Base-by-base conservation (phyloP, 2,329 filamentous ascomycete genomes). In the Keithomyces neogunnii region DNA sequence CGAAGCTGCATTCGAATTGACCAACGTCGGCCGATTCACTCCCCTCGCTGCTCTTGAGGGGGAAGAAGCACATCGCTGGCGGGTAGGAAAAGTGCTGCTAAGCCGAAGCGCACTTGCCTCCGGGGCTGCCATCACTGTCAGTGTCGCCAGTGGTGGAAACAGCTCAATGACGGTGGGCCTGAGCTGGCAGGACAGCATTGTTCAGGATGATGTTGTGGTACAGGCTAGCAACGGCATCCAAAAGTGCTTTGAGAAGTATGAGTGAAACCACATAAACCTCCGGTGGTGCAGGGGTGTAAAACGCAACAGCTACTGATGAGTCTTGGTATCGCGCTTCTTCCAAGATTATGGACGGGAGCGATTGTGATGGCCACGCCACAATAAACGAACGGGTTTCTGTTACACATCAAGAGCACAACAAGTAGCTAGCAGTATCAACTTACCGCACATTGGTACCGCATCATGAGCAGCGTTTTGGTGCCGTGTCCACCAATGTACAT, bases 121-220 rank as follows among this genome's bases (percentile, higher is more conserved):
- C 3, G 68, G 70, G 0, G 59, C 61, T 31, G 67, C 68, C 3
- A 54, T 76, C 42, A 61, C 60, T 11, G 59, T 73, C 5, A 72
- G 66, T 40, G 64, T 64, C 49, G 62, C 70, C 11, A 73, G 71
- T 1, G 74, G 74, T 11, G 65, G 64, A 4, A 71, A 76, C 62
- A 69, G 69, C 1, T 69, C 68, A 54, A 59, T 73, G 55, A 60
- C 63, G 7, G 32, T 75, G 26, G 64, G 62, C 2, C 67, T 73
- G 53, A 63, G 60, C 30, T 75, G 73, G 73, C 63, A 66, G 52
- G 61, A 68, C 11, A 65, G 62, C 3, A 61, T 66, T 51, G 5
- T 51, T 35, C 30, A 45, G 5, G n/a, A 48, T 47, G 29, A 30
- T 11, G 9, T 28, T 26, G 8, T 33, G 10, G 43, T 29, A n/a